phyloP scores from a whole-genome alignment of 768 basidiomycete species.

The Lyophyllum decastes region DNA sequence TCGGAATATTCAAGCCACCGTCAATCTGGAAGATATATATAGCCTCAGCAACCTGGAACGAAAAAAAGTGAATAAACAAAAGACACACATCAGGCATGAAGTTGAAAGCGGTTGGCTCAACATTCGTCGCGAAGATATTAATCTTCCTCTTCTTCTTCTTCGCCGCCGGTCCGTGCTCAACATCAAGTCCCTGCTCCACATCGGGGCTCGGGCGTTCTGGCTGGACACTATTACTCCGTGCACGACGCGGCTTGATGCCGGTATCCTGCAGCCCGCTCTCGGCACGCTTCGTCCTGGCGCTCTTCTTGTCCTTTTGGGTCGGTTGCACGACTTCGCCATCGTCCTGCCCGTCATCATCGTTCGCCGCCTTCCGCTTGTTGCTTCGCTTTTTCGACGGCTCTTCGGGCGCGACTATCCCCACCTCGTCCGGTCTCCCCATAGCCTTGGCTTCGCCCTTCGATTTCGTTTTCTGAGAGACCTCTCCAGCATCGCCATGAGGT shows the following conservation, averaged over 20 bases:
- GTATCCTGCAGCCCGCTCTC: slow-evolving; percentile 3
- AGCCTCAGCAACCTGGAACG: not conserved
- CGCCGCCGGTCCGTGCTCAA: slow-evolving; percentile 23
- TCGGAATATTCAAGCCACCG: slow-evolving; percentile 62
- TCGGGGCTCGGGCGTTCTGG: not conserved
- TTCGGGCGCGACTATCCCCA: slow-evolving; percentile 12
- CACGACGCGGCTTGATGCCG: slow-evolving; percentile 14
- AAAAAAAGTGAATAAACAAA: not conserved
- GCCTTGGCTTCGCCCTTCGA: slow-evolving; percentile 34
- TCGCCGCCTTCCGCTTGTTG: slow-evolving; percentile 29
- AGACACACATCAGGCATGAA: slow-evolving; percentile 35
- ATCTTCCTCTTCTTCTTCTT: slow-evolving; percentile 77
- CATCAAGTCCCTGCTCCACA: slow-evolving; percentile 7
- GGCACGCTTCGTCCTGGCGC: not conserved
- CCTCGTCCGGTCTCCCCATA: slow-evolving; percentile 20
- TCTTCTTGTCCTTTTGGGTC: slow-evolving; percentile 18
- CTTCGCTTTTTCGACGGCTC: slow-evolving; percentile 15
- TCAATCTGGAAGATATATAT: slow-evolving; percentile 27
- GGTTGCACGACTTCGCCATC: slow-evolving; percentile 18
- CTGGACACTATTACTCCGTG: slow-evolving; percentile 13
- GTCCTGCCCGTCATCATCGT: slow-evolving; percentile 18
- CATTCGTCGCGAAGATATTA: slow-evolving; percentile 51
- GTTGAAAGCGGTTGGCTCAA: slow-evolving; percentile 47
- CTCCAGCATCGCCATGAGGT: slow-evolving; percentile 17
- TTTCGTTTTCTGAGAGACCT: slow-evolving; percentile 19